Evolutionary conservation across 805 yeast genomes (phyloP), one percentile per base, ranked within the genome.

Genomic region (Candida ortonii): DNA sequence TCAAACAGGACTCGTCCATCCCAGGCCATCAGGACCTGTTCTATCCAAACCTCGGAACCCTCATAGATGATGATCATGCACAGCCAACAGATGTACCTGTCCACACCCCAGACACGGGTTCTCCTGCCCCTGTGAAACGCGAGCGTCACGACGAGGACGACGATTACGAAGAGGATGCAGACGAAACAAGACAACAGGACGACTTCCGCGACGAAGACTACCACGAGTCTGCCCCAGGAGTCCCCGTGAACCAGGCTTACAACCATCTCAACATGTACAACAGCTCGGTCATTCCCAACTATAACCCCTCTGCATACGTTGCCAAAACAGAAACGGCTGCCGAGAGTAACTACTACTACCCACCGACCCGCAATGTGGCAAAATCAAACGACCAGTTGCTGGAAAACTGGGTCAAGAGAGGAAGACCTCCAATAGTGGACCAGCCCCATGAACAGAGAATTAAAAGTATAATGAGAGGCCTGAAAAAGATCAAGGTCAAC

Each of bases 391-490:
- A 46, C 17, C 55, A 50, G 33, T 30, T 52, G 29, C 43, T 55
- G 16, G 62, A 57, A 28, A 59, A 53, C 40, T 80, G 86, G 48
- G 73, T 76, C 20, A 81, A 85, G 58, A 72, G 95, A 52, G 95
- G 95, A 13, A 72, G 95, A 49, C 96, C 96, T 5, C 95, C 96
- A 2, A 82, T 86, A 37, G 86, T 87, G 31, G 95, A 85, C 57
- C 82, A 79, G 54, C 95, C 95, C 5, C 89, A 83, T 59, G 97
- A 93, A 61, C 87, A 87, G 53, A 71, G 97, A 44, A 88, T 90
- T 61, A 89, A 90, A 59, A 79, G 86, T 46, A 80, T 93, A 23
- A 64, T 93, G 68, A 78, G 94, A 56, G 79, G 76, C 30, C 67
- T 93, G 53, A 84, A 88, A 52, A 84, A 84, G 53, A 80, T 83